Evolutionary conservation across 78 protist genomes (phyloP).

Genomic region (Dictyostelium brefeldianum): DNA sequence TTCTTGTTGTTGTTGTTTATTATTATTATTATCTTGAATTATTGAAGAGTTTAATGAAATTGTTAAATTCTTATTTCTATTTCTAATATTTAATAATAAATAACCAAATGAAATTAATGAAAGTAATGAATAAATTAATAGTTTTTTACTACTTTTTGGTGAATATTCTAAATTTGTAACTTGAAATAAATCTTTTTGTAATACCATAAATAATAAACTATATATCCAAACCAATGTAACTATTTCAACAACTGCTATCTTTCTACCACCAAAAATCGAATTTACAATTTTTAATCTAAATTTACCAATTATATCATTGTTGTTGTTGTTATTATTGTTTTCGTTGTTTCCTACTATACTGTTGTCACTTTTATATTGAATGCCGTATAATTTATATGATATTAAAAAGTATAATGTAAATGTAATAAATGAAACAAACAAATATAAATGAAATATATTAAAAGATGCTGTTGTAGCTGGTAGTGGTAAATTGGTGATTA

Average conservation of each 20-base stretch:
- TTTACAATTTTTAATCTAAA: not conserved
- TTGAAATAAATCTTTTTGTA: not conserved
- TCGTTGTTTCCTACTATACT: not conserved
- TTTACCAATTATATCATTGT: not conserved
- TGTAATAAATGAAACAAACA: not conserved
- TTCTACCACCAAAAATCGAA: not conserved
- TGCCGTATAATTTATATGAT: not conserved
- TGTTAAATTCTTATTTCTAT: constrained; percentile 10
- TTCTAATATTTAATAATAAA: constrained; percentile 28
- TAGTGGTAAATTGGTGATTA: not conserved
- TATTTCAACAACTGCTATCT: not conserved
- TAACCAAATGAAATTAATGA: constrained; percentile 27
- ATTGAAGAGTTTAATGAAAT: not conserved
- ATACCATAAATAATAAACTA: not conserved
- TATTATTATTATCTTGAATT: not conserved
- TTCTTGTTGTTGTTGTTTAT: not conserved
- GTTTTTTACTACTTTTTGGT: not conserved
- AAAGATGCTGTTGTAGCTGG: not conserved
- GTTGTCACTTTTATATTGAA: not conserved
- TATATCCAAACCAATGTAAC: not conserved
- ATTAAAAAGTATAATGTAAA: constrained; percentile 3
- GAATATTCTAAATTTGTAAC: not conserved
- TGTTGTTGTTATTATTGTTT: not conserved
- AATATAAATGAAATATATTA: not conserved
- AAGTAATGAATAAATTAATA: constrained; percentile 12